These are phyloP conservation scores for Coprinopsis cinerea DNA, from an alignment of 768 basidiomycete genomes.

Conservation along the genomic window DNA sequence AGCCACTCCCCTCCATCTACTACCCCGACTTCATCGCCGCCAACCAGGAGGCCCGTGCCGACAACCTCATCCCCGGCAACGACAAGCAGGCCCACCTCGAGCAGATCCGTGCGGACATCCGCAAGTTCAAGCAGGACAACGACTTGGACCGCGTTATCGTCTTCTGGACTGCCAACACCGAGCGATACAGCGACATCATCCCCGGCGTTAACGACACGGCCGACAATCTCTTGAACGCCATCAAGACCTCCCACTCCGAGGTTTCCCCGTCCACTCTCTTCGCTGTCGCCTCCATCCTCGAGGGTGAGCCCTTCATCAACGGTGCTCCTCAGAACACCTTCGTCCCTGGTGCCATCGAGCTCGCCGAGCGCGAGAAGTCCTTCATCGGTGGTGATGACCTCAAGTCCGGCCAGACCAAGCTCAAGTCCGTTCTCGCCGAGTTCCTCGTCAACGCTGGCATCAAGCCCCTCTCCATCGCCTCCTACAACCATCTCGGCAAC, in stretches of 20 bases:
- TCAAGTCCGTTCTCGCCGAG: slow-evolving; percentile 95
- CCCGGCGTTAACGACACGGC: slow-evolving; percentile 94
- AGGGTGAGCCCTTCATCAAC: slow-evolving; percentile 93
- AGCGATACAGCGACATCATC: slow-evolving; percentile 94
- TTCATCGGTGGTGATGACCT: slow-evolving; percentile 99
- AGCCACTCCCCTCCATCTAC: slow-evolving; percentile 92
- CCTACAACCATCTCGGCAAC: slow-evolving; percentile 98
- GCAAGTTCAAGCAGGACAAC: slow-evolving; percentile 82
- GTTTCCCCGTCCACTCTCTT: slow-evolving; percentile 97
- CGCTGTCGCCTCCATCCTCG: slow-evolving; percentile 92
- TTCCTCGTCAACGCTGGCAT: slow-evolving; percentile 99
- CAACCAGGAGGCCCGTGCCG: slow-evolving; percentile 93
- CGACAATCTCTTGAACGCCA: slow-evolving; percentile 74
- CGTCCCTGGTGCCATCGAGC: slow-evolving; percentile 88
- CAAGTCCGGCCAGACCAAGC: slow-evolving; percentile 96
- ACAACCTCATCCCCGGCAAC: slow-evolving; percentile 81
- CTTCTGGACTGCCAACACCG: slow-evolving; percentile 99
- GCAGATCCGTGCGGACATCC: slow-evolving; percentile 88
- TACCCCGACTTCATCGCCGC: slow-evolving; percentile 98
- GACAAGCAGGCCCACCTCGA: slow-evolving; percentile 92
- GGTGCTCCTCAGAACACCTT: slow-evolving; percentile 99
- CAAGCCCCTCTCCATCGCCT: slow-evolving; percentile 94
- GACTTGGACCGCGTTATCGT: slow-evolving; percentile 83
- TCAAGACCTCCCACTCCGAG: slow-evolving; percentile 82
- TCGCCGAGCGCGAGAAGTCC: slow-evolving; percentile 81